Conservation (phyloP, 2,329 filamentous ascomycete genomes). For the Colletotrichum aenigma region DNA sequence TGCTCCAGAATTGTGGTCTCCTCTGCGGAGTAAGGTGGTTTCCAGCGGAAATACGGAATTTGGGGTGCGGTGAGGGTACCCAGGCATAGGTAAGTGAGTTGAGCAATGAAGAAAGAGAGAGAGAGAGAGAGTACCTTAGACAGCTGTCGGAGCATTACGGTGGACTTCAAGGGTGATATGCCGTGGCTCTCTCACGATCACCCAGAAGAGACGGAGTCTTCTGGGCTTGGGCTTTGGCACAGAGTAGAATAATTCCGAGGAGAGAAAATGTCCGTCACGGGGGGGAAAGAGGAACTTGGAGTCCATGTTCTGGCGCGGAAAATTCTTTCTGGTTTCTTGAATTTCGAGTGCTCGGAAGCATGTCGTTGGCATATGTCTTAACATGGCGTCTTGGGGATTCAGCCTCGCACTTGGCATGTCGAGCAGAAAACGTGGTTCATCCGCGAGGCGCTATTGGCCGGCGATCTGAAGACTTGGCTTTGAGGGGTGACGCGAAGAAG, state of each 20-base stretch:
- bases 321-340: background rate
- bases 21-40: background rate
- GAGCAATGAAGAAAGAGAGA: background rate
- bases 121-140: no score
- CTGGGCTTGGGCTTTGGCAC: background rate
- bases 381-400: slow-evolving; percentile 3
- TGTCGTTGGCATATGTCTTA: background rate
- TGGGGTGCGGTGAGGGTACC: background rate
- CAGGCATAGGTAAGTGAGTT: background rate
- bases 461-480: slow-evolving; percentile 17
- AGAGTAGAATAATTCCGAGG: background rate
- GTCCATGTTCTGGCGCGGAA: background rate
- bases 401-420: slow-evolving; percentile 28
- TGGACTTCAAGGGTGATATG: background rate
- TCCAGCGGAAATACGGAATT: background rate
- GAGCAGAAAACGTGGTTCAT: slow-evolving; percentile 26
- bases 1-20: background rate
- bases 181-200: background rate
- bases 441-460: slow-evolving; percentile 22
- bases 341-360: background rate
- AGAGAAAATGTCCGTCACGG: background rate
- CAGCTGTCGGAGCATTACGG: background rate
- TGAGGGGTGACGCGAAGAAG: background rate
- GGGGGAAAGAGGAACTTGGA: background rate
- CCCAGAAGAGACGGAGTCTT: background rate